phyloP scores from a whole-genome alignment of 345 rosid species.

The Cardamine chenopodiifolia region DNA sequence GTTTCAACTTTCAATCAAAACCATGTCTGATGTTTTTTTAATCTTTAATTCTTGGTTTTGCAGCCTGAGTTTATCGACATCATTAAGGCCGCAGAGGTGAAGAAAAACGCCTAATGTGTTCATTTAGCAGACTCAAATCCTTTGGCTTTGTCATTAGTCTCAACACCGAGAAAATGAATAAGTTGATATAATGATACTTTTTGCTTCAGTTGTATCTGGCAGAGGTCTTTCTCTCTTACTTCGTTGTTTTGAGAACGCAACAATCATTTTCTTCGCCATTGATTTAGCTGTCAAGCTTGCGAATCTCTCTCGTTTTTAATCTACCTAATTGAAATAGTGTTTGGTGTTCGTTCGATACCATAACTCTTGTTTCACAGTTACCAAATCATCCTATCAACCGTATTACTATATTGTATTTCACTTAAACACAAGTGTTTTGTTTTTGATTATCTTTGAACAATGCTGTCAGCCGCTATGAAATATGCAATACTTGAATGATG shows the following conservation, averaged over 20 bases:
- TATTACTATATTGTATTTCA: neutral
- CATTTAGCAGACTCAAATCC: neutral
- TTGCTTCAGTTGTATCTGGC: slow-evolving; percentile 28
- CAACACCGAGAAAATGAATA: slow-evolving; percentile 30
- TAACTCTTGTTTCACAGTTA: neutral
- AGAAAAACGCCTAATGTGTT: slow-evolving; percentile 39
- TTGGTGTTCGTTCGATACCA: neutral
- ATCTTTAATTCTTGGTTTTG: neutral
- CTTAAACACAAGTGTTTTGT: neutral
- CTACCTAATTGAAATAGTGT: neutral
- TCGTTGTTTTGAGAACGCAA: slow-evolving; percentile 16
- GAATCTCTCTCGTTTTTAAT: neutral
- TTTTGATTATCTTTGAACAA: neutral
- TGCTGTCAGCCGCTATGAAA: neutral
- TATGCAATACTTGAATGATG: neutral
- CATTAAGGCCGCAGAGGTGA: slow-evolving; percentile 46
- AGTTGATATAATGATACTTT: slow-evolving; percentile 26
- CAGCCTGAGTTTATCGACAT: slow-evolving; percentile 47
- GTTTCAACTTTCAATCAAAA: neutral
- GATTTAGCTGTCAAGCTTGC: neutral
- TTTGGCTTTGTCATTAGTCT: neutral
- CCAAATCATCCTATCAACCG: neutral
- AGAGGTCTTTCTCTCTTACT: neutral
- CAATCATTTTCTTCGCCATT: slow-evolving; percentile 10
- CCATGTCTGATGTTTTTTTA: neutral